Base-by-base conservation (phyloP, 2,329 filamentous ascomycete species). In the Xylariaceae sp. region DNA sequence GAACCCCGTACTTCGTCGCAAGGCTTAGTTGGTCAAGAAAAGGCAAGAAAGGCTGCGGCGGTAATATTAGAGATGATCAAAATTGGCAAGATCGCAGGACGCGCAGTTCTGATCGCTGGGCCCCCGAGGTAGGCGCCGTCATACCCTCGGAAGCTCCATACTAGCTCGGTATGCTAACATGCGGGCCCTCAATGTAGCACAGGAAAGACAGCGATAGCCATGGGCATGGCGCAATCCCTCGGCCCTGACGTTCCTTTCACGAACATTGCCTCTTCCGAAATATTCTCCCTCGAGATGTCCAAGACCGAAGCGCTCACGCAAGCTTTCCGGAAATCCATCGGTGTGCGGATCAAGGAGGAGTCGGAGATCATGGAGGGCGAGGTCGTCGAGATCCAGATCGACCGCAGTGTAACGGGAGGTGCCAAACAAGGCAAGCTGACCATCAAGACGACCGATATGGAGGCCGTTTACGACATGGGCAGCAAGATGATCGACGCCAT, bases 401-500 rank as follows among this genome's bases (percentile, higher is more conserved):
- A 98, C 66, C 81, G 93, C 53, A 96, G 90, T 58, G 89, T 98
- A 41, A 97, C 93, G 12, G 93, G 93, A 37, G 88, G 87, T 53
- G 94, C 93, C 60, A 98, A 97, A 75, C 91, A 96, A 74, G 93
- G 93, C 60, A 98, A 98, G 69, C 83, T 98, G 51, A 98, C 93
- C 16, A 95, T 98, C 72, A 98, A 98, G 72, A 98, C 93, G 9
- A 97, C 91, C 44, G 93, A 98, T 65, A 98, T 98, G 93, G 93
- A 98, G 69, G 95, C 93, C 11, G 87, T 98, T 52, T 98, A 97
- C 71, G 93, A 98, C 60, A 96, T 98, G 90, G 93, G 93, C 51
- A 91, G 87, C 53, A 97, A 97, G 71, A 97, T 98, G 93, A 98
- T 98, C 53, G 93, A 98, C 63, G 89, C 89, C 51, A 96, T 98